Conservation (phyloP, 129 eudicot species). For the Chrysanthemum lavandulifolium region DNA sequence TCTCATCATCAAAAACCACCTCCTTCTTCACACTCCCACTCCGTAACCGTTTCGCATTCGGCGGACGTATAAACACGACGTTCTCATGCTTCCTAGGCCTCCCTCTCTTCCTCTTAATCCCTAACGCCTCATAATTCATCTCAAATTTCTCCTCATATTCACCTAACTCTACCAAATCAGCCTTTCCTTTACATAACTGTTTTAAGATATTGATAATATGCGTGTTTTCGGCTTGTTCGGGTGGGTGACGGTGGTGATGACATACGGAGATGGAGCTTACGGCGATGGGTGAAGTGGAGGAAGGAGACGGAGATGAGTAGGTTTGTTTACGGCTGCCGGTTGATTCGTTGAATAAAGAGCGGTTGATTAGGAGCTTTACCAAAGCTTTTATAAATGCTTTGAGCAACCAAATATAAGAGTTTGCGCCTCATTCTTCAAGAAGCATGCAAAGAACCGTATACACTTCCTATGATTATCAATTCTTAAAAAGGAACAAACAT, state of each 20-base stretch:
- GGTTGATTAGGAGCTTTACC: no score
- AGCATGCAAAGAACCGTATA: no score
- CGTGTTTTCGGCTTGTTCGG: constrained; percentile 58
- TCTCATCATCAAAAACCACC: constrained; percentile 40
- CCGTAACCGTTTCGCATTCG: background rate
- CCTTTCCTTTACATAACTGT: constrained; percentile 36
- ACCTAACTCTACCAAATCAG: constrained; percentile 27
- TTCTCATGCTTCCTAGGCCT: constrained; percentile 55
- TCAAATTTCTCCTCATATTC: constrained; percentile 34
- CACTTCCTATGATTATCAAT: no score
- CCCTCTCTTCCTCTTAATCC: constrained; percentile 54
- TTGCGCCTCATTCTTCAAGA: no score
- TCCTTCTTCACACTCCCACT: constrained; percentile 28
- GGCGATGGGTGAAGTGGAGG: constrained; percentile 49
- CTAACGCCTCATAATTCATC: constrained; percentile 21
- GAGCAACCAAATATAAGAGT: no score
- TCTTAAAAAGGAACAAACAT: no score
- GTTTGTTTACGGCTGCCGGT: constrained; percentile 90
- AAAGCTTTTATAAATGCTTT: no score
- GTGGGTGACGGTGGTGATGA: constrained; percentile 28
- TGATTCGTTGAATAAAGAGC: constrained; percentile 85
- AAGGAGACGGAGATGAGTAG: constrained; percentile 79
- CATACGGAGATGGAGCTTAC: constrained; percentile 38
- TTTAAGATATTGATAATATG: constrained; percentile 55
- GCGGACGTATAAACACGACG: constrained; percentile 24